Percentiles rank a stretch among this genome's conserved stretches.
phyloP scores from a whole-genome alignment of 371 early-diverging fungal genomes.

The Rhizopus stolonifer region DNA sequence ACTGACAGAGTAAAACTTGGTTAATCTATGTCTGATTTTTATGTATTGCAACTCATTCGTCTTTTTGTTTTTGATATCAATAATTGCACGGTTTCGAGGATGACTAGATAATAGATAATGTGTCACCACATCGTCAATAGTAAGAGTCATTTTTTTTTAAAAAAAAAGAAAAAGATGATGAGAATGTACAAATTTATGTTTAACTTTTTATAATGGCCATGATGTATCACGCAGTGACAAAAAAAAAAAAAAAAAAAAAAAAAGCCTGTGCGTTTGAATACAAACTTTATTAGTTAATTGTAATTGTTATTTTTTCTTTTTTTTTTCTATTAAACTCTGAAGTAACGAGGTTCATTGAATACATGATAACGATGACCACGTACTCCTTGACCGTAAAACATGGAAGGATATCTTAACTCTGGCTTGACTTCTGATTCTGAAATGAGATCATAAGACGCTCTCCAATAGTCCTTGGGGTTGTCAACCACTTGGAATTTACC shows the following conservation, averaged over 20 bases:
- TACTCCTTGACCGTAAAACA: slow-evolving; percentile 69
- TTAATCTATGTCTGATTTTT: slow-evolving; percentile 42
- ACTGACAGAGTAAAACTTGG: slow-evolving; percentile 45
- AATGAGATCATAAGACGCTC: slow-evolving; percentile 58
- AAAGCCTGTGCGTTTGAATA: slow-evolving; percentile 2
- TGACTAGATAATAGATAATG: slow-evolving; percentile 36
- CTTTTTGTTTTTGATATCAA: slow-evolving; percentile 39
- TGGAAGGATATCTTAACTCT: slow-evolving; percentile 64
- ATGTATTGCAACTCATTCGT: slow-evolving; percentile 37
- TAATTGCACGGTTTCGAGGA: slow-evolving; percentile 39
- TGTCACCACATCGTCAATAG: slow-evolving; percentile 32
- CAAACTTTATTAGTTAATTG: background rate
- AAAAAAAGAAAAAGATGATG: too few relatives aligned
- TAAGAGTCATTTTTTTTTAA: slow-evolving; percentile 17
- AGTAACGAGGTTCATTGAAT: slow-evolving; percentile 77
- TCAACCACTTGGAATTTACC: slow-evolving; percentile 75
- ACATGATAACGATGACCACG: slow-evolving; percentile 81
- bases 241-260: background rate
- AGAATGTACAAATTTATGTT: background rate
- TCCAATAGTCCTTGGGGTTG: slow-evolving; percentile 50
- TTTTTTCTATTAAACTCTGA: slow-evolving; percentile 23
- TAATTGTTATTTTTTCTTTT: slow-evolving; percentile 3
- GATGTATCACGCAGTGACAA: background rate
- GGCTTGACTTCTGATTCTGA: slow-evolving; percentile 54
- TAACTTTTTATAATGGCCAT: background rate